A percentile compares a stretch with the other conserved stretches of the same genome.
phyloP scores from a whole-genome alignment of 1,284 basidiomycete species.

The Pseudozyma tsukubaensis region DNA sequence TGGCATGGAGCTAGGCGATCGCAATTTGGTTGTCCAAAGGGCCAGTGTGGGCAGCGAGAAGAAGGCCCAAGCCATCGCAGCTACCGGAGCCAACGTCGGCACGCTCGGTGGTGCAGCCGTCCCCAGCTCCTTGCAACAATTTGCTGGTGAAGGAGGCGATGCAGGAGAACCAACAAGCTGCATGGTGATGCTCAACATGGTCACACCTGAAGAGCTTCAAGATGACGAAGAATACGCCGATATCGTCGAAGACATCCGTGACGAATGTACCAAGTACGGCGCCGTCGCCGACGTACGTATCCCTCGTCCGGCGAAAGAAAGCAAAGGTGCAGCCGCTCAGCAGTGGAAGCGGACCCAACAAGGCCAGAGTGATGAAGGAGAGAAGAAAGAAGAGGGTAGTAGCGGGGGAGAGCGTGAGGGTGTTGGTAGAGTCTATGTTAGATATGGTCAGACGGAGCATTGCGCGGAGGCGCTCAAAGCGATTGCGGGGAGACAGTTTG shows the following conservation, averaged over 20 bases:
- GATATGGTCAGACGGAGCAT: conserved; percentile 76
- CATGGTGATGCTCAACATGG: conserved; percentile 99
- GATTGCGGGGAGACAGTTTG: conserved; percentile 90
- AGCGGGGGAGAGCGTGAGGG: conserved; percentile 83
- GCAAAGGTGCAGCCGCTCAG: conserved; percentile 61
- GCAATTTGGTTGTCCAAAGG: conserved; percentile 94
- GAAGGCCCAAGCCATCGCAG: conserved; percentile 55
- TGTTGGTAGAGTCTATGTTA: conserved; percentile 92
- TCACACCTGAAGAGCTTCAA: conserved; percentile 88
- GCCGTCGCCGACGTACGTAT: conserved; percentile 62
- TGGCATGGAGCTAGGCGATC: conserved; percentile 96
- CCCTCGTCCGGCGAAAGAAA: conserved; percentile 58
- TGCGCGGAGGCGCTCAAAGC: conserved; percentile 81
- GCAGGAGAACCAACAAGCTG: conserved; percentile 74
- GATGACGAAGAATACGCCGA: conserved; percentile 94
- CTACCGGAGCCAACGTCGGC: conserved; percentile 68
- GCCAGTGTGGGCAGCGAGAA: conserved; percentile 80
- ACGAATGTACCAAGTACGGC: conserved; percentile 74
- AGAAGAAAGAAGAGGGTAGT: conserved; percentile 70
- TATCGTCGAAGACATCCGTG: conserved; percentile 91
- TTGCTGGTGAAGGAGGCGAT: conserved; percentile 63
- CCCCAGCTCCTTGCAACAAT: conserved; percentile 62
- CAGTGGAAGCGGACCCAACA: conserved; percentile 54
- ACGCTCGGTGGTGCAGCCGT: conserved; percentile 58
- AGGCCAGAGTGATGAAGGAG: too few relatives aligned